Conservation (phyloP, 202 grass and related monocot genomes). For the Bolboschoenoplectus hybrid region DNA sequence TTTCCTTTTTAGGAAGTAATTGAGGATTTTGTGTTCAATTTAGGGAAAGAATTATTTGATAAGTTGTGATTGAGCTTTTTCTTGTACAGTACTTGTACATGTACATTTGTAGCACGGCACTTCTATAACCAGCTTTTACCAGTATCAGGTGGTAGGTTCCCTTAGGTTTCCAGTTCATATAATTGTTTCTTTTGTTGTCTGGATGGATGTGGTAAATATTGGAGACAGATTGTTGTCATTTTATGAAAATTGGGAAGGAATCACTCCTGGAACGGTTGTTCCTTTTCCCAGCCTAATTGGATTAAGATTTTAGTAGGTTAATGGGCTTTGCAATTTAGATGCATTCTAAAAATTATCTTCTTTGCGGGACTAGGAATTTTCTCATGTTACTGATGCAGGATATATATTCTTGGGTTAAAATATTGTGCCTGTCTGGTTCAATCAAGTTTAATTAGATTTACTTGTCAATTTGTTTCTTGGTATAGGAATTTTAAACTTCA, state of each 20-base stretch:
- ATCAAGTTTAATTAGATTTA: no score
- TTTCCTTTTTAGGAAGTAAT: conserved; percentile 29
- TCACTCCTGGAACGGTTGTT: not conserved
- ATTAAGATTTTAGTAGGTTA: conserved; percentile 2
- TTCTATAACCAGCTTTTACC: conserved; percentile 9
- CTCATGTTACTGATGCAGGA: not conserved
- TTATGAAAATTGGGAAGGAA: not conserved
- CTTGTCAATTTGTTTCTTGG: no score
- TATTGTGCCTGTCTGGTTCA: no score
- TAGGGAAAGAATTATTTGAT: not conserved
- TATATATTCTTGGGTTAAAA: not conserved
- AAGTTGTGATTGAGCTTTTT: conserved; percentile 16
- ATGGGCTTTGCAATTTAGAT: not conserved
- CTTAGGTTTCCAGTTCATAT: not conserved
- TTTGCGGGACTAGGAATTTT: not conserved
- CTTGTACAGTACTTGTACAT: not conserved
- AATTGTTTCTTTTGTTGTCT: not conserved
- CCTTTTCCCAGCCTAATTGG: not conserved
- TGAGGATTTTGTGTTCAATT: conserved; percentile 8
- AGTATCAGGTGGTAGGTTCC: not conserved
- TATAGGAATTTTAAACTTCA: not conserved
- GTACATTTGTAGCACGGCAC: not conserved
- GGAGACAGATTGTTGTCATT: not conserved
- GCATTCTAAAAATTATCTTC: not conserved
- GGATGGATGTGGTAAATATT: not conserved